phyloP scores from a whole-genome alignment of 2,329 filamentous ascomycete genomes.

The Pyrenophora graminea region DNA sequence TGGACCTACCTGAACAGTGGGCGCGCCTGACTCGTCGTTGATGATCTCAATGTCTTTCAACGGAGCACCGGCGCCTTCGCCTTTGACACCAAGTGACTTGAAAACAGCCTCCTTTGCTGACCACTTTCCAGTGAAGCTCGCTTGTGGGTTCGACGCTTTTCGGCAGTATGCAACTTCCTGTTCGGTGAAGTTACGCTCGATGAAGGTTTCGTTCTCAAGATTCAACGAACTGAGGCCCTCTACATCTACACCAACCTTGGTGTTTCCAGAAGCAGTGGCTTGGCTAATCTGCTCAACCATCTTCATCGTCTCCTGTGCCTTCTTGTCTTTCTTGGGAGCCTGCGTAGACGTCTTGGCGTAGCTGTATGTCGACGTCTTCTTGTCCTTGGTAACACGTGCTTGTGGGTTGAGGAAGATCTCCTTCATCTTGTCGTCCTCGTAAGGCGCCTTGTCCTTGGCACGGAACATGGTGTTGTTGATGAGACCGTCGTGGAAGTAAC shows the following conservation, averaged over 20 bases:
- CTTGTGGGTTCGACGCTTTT: constrained; percentile 76
- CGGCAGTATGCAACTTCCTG: constrained; percentile 86
- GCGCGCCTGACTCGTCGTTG: constrained; percentile 79
- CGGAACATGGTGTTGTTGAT: constrained; percentile 98
- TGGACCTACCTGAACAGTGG: constrained; percentile 76
- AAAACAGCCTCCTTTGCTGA: constrained; percentile 98
- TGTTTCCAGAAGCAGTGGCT: constrained; percentile 61
- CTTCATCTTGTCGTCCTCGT: constrained; percentile 83
- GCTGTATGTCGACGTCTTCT: constrained; percentile 79
- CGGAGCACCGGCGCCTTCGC: constrained; percentile 85
- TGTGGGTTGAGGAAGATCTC: constrained; percentile 92
- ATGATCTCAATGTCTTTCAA: constrained; percentile 94
- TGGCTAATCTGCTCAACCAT: constrained; percentile 78
- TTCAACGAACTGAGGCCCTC: constrained; percentile 87
- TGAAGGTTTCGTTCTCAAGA: constrained; percentile 89
- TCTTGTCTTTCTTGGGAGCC: constrained; percentile 67
- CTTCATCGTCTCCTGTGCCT: constrained; percentile 67
- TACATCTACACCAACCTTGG: constrained; percentile 90
- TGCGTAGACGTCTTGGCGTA: constrained; percentile 60
- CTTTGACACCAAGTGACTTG: constrained; percentile 87
- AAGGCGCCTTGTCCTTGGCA: constrained; percentile 89
- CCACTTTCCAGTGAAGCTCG: constrained; percentile 94
- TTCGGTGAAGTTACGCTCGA: constrained; percentile 91
- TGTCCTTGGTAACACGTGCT: constrained; percentile 81
- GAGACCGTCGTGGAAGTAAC: constrained; percentile 97